phyloP scores from a whole-genome alignment of 257 asterid species.

The Verbena officinalis region DNA sequence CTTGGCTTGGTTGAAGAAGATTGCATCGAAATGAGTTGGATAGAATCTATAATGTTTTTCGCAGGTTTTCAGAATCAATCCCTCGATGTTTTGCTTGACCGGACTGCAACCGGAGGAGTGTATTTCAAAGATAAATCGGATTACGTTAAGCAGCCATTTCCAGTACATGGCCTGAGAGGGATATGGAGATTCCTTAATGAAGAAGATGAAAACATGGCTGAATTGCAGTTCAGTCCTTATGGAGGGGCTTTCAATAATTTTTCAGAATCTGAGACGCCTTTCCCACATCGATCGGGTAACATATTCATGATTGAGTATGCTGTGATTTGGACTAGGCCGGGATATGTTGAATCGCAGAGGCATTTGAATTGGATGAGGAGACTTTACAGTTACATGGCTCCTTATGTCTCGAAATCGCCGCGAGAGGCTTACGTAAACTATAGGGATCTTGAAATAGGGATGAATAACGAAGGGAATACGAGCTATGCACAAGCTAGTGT shows the following conservation, averaged over 20 bases:
- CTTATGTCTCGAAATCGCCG: slow-evolving; percentile 35
- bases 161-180: slow-evolving; percentile 32
- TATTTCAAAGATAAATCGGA: slow-evolving; percentile 48
- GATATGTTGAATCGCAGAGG: not conserved
- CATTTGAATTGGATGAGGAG: slow-evolving; percentile 30
- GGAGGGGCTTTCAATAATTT: slow-evolving; percentile 35
- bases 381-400: slow-evolving; percentile 26
- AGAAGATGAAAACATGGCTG: slow-evolving; percentile 7
- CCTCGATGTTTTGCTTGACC: slow-evolving; percentile 24
- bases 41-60: slow-evolving; percentile 36
- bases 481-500: slow-evolving; percentile 29
- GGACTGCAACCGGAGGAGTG: not conserved
- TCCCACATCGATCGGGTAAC: slow-evolving; percentile 36
- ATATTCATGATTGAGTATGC: slow-evolving; percentile 26
- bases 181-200: slow-evolving; percentile 40
- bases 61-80: slow-evolving; percentile 10
- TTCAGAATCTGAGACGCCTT: slow-evolving; percentile 33
- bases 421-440: slow-evolving; percentile 38
- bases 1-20: slow-evolving; percentile 41
- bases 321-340: slow-evolving; percentile 20
- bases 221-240: slow-evolving; percentile 41
- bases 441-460: slow-evolving; percentile 45
- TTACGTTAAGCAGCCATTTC: slow-evolving; percentile 38
- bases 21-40: slow-evolving; percentile 52
- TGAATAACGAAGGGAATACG: slow-evolving; percentile 23